A percentile compares a stretch with the other conserved stretches of the same genome.
phyloP scores from a whole-genome alignment of 2,329 filamentous ascomycete genomes.

The Neonectria magnoliae region DNA sequence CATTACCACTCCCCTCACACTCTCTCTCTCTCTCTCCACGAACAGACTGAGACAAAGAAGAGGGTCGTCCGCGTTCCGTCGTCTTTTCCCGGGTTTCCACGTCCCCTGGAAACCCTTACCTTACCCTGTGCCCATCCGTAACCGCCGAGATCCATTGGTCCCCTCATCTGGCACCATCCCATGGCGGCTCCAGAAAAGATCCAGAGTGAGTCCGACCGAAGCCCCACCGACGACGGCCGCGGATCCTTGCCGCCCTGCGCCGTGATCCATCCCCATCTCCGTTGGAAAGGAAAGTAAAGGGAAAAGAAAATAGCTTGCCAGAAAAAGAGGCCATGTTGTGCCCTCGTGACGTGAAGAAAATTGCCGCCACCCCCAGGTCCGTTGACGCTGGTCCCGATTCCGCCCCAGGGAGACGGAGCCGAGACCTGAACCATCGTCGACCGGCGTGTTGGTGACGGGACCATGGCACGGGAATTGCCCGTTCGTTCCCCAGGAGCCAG shows the following conservation, averaged over 20 bases:
- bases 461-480: too few species aligned
- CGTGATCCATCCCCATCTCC: not conserved
- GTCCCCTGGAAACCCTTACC: not conserved
- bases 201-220: conserved; percentile 7
- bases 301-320: not conserved
- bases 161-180: not conserved
- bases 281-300: not conserved
- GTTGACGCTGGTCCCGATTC: not conserved
- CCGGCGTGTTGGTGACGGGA: too few species aligned
- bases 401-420: not conserved
- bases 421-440: too few species aligned
- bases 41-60: not conserved
- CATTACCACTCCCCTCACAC: too few species aligned
- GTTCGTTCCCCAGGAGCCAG: too few species aligned
- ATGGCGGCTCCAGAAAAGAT: not conserved
- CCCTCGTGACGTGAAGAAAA: not conserved
- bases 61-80: not conserved
- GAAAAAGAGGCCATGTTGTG: not conserved
- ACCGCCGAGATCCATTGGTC: not conserved
- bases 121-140: not conserved
- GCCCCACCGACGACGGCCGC: not conserved
- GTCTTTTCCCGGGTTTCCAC: not conserved
- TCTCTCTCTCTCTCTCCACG: too few species aligned
- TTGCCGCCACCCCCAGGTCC: not conserved
- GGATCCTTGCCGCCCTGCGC: not conserved